Percentiles rank a stretch among this genome's conserved stretches.
Conservation (phyloP, 2,329 filamentous ascomycete genomes). For the Ophiocordyceps camponoti-saundersi region DNA sequence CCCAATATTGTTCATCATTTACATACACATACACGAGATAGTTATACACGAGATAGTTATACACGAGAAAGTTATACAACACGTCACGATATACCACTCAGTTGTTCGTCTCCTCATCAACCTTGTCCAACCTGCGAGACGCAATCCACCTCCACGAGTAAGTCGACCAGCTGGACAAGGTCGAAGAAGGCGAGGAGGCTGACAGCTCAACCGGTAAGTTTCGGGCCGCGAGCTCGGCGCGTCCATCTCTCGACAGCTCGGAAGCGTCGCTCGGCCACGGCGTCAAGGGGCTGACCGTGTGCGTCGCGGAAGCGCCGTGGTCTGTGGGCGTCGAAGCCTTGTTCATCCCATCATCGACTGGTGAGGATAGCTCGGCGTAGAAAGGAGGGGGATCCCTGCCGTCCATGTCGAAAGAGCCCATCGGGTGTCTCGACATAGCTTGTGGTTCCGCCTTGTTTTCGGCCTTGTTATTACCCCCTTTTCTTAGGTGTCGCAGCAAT, state of each 20-base stretch:
- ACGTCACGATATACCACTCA: too few species aligned
- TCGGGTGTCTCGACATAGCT: background rate
- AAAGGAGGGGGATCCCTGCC: background rate
- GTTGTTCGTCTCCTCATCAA: background rate
- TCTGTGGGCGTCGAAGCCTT: background rate
- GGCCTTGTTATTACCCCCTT: background rate
- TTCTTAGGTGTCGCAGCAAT: constrained; percentile 21
- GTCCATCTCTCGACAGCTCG: constrained; percentile 17
- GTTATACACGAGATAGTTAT: too few species aligned
- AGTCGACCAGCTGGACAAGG: background rate
- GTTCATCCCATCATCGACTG: background rate
- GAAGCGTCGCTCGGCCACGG: constrained; percentile 23
- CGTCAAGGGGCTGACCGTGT: constrained; percentile 13
- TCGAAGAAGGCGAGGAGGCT: background rate
- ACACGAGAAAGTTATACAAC: too few species aligned
- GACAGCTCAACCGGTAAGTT: background rate
- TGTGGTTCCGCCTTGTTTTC: background rate
- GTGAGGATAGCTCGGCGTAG: background rate
- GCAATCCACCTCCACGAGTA: background rate
- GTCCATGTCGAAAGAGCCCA: background rate
- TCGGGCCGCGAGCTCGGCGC: background rate
- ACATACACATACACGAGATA: too few species aligned
- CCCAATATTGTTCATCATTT: too few species aligned
- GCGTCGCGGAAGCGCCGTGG: constrained; percentile 4
- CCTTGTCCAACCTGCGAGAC: background rate